phyloP scores from a whole-genome alignment of 2,329 filamentous ascomycete genomes.

The Sporothrix globosa region DNA sequence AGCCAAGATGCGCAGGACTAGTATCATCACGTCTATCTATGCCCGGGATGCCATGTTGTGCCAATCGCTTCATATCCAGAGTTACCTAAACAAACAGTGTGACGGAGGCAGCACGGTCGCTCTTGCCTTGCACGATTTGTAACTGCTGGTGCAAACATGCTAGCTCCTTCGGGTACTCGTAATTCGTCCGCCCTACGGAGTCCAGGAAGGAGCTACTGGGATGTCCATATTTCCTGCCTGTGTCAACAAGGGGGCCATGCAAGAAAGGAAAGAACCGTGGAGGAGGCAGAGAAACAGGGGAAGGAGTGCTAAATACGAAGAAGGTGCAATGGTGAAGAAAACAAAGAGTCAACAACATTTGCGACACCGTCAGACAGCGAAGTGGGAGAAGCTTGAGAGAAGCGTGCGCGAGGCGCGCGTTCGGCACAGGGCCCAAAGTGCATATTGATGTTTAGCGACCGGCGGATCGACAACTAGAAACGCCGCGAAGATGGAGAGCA shows the following conservation, averaged over 20 bases:
- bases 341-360: neutral
- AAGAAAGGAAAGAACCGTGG: neutral
- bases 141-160: neutral
- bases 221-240: neutral
- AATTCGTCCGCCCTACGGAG: neutral
- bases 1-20: neutral
- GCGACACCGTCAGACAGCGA: neutral
- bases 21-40: neutral
- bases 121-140: neutral
- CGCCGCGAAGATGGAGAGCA: neutral
- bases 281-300: neutral
- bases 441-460: too few species aligned
- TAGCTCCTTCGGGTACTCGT: neutral
- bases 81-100: neutral
- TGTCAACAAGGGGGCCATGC: neutral
- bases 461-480: neutral
- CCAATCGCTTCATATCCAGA: neutral
- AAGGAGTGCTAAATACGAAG: neutral
- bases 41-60: neutral
- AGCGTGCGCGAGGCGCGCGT: neutral
- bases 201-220: conserved; percentile 1
- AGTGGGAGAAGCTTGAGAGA: neutral
- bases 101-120: neutral
- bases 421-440: neutral
- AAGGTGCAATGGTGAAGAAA: neutral